These are phyloP conservation scores for Lignosus rhinocerotis DNA, from an alignment of 1,284 basidiomycete species.

Conservation along the genomic window DNA sequence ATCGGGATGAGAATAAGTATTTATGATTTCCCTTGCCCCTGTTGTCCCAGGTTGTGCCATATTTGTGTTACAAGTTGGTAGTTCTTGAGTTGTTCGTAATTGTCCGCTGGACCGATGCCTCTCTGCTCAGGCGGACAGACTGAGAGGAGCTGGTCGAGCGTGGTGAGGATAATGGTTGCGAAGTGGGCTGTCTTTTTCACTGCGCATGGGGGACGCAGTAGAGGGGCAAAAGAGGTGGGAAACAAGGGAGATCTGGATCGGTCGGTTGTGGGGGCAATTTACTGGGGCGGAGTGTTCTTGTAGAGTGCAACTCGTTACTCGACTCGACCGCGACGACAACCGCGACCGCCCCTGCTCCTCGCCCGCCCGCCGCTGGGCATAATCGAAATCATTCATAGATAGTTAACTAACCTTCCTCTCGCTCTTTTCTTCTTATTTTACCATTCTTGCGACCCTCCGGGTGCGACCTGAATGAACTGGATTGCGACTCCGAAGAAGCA, in stretches of 20 bases:
- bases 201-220: neutral
- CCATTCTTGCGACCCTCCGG: constrained; percentile 12
- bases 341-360: constrained; percentile 2
- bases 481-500: constrained; percentile 25
- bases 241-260: constrained; percentile 14
- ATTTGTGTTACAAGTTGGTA: neutral
- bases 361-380: neutral
- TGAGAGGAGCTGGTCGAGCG: neutral
- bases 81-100: neutral
- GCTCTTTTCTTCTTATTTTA: constrained; percentile 8
- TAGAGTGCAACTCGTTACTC: neutral
- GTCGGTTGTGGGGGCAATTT: constrained; percentile 1
- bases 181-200: neutral
- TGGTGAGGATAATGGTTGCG: neutral
- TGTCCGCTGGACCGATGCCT: too few species aligned
- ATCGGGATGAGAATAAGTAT: neutral
- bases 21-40: neutral
- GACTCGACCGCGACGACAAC: neutral
- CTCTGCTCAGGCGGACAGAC: neutral
- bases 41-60: constrained; percentile 11
- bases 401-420: neutral
- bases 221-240: neutral
- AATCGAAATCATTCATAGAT: neutral
- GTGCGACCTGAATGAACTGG: constrained; percentile 30
- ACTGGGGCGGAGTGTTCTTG: neutral